These are phyloP conservation scores for Calonectria fujianensis DNA, from an alignment of 2,329 filamentous ascomycete species.

Conservation along the genomic window DNA sequence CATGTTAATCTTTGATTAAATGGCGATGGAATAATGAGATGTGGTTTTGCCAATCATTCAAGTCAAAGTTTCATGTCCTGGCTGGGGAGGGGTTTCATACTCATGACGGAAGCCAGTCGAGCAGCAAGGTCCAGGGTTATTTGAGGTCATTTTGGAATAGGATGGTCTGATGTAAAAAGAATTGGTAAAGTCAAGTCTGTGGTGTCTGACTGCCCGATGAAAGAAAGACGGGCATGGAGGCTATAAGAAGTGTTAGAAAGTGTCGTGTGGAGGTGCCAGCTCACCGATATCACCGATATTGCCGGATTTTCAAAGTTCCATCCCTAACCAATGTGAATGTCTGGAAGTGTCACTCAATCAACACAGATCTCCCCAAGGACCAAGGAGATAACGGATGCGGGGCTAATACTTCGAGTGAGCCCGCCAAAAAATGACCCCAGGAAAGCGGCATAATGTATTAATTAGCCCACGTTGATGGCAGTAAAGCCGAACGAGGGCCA, in stretches of 20 bases:
- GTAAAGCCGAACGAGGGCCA: neutral
- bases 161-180: neutral
- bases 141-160: constrained; percentile 68
- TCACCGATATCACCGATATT: constrained; percentile 10
- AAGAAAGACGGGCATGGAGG: neutral
- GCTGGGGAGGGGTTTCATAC: constrained; percentile 60
- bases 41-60: neutral
- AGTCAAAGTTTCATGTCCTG: no score
- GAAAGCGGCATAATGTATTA: neutral
- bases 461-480: constrained; percentile 8
- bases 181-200: neutral
- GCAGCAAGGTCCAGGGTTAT: constrained; percentile 72
- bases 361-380: neutral
- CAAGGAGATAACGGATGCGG: neutral
- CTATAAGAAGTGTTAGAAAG: constrained; percentile 8
- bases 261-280: neutral
- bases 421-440: neutral
- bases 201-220: neutral
- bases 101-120: constrained; percentile 71
- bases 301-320: neutral
- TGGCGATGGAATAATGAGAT: neutral
- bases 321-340: neutral
- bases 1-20: neutral
- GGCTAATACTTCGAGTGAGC: no score
- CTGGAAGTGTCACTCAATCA: neutral